Conservation (phyloP, 2,329 filamentous ascomycete genomes). For the Colletotrichum siamense region DNA sequence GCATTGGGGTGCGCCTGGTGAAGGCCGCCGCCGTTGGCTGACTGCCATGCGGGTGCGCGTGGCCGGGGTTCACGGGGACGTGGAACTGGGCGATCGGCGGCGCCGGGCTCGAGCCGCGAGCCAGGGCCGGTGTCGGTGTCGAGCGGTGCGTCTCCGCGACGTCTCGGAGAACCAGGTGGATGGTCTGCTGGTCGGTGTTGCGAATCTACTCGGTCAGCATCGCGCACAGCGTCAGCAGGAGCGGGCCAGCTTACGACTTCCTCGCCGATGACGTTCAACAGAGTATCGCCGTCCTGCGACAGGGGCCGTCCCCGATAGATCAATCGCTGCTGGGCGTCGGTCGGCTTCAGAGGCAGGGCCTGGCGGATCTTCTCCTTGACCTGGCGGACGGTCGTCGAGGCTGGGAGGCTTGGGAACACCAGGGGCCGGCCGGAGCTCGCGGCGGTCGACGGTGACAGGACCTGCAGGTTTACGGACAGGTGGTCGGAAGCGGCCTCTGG, state of each 20-base stretch:
- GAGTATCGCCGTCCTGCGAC: constrained; percentile 57
- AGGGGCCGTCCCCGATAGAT: constrained; percentile 66
- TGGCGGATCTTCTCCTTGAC: constrained; percentile 65
- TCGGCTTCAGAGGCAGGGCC: constrained; percentile 51
- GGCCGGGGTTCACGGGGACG: constrained; percentile 20
- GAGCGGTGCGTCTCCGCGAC: constrained; percentile 30
- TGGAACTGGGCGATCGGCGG: constrained; percentile 21
- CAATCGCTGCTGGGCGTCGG: constrained; percentile 61
- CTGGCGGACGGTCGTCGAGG: constrained; percentile 58
- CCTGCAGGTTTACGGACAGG: constrained; percentile 58
- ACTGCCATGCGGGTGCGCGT: constrained; percentile 27
- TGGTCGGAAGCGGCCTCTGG: constrained; percentile 30
- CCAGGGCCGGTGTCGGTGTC: constrained; percentile 27
- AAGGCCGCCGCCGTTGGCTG: constrained; percentile 32
- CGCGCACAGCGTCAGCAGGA: not conserved
- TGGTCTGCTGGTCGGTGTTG: constrained; percentile 48
- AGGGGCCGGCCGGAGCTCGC: constrained; percentile 56
- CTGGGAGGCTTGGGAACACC: constrained; percentile 52
- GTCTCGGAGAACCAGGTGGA: constrained; percentile 59
- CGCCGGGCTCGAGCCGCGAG: constrained; percentile 27
- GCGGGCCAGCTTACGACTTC: constrained; percentile 49
- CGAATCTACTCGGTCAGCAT: constrained; percentile 18
- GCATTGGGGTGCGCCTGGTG: constrained; percentile 32
- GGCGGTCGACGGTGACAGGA: constrained; percentile 61
- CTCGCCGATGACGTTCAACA: constrained; percentile 62